These are phyloP conservation scores for Podochytrium sp. DNA, from an alignment of 192 early-diverging fungal genomes.

Conservation along the genomic window DNA sequence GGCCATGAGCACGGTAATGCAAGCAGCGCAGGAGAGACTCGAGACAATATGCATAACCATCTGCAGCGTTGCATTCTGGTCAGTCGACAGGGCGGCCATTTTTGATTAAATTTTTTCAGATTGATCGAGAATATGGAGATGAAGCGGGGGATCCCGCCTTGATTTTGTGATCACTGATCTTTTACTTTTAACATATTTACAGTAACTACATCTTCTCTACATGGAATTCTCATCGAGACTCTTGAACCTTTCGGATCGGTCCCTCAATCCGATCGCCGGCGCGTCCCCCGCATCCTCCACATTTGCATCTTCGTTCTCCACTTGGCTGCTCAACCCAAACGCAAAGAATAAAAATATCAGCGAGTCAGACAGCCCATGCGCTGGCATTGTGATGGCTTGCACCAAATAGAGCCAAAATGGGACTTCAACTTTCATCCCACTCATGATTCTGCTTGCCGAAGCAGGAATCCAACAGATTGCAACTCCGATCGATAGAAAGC, in stretches of 20 bases:
- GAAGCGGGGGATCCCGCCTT: neutral
- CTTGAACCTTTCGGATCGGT: neutral
- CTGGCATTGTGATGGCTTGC: conserved; percentile 1
- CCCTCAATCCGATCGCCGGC: neutral
- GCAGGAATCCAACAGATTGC: neutral
- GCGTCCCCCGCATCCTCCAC: neutral
- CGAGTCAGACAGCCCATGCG: conserved; percentile 5
- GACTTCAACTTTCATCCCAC: neutral
- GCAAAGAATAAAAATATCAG: conserved; percentile 1
- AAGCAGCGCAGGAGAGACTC: neutral
- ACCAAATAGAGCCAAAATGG: conserved; percentile 3
- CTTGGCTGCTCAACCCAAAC: neutral
- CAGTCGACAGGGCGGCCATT: neutral
- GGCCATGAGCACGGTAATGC: neutral
- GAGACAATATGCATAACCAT: neutral
- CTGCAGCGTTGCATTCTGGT: neutral
- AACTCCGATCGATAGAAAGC: neutral
- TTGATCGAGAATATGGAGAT: neutral
- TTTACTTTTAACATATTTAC: neutral
- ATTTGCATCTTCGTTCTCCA: neutral
- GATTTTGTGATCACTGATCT: neutral
- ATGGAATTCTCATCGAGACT: neutral
- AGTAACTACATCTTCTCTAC: too few species aligned
- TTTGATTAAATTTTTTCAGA: neutral
- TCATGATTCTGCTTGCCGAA: neutral